Evolutionary conservation across 2,329 filamentous ascomycete genomes (phyloP).

Genomic region (Tympanopsis confertula): DNA sequence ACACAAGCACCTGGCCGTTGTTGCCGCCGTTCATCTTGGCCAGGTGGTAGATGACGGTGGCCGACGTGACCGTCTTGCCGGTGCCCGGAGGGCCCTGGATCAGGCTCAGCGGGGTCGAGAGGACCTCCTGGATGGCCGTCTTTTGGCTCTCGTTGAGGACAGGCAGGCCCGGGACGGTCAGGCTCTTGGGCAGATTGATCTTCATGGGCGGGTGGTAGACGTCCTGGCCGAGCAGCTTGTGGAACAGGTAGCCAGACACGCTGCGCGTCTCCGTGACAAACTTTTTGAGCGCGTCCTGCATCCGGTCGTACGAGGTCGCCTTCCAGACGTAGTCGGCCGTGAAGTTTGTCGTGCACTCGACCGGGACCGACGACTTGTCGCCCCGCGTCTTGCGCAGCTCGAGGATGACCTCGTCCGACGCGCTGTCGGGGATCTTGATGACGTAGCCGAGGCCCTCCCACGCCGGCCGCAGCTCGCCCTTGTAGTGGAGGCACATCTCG

Average conservation of each 20-base stretch:
- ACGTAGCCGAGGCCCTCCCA: slow-evolving; percentile 99
- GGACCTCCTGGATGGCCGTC: slow-evolving; percentile 85
- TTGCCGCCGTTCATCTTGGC: slow-evolving; percentile 73
- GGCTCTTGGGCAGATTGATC: slow-evolving; percentile 89
- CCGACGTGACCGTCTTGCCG: slow-evolving; percentile 96
- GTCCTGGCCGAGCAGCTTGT: slow-evolving; percentile 88
- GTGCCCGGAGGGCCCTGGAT: slow-evolving; percentile 96
- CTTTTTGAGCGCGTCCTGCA: slow-evolving; percentile 98
- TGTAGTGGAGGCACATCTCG: slow-evolving; percentile 95
- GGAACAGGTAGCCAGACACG: slow-evolving; percentile 96
- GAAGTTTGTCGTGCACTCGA: slow-evolving; percentile 94
- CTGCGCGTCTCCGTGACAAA: slow-evolving; percentile 97
- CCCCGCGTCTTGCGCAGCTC: slow-evolving; percentile 90
- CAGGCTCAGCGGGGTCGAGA: slow-evolving; percentile 85
- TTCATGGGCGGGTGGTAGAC: slow-evolving; percentile 92
- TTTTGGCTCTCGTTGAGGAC: slow-evolving; percentile 94
- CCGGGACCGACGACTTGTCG: slow-evolving; percentile 87
- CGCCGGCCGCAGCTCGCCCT: slow-evolving; percentile 76
- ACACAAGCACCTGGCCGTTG: slow-evolving; percentile 87
- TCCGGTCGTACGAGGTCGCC: slow-evolving; percentile 95
- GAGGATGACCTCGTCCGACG: slow-evolving; percentile 92
- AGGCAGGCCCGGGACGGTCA: slow-evolving; percentile 84
- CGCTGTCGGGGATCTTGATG: slow-evolving; percentile 98
- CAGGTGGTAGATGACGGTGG: slow-evolving; percentile 95
- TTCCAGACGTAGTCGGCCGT: slow-evolving; percentile 99